Conservation (phyloP, 495 filamentous ascomycete species). For the Aspergillus incahuasiensis region DNA sequence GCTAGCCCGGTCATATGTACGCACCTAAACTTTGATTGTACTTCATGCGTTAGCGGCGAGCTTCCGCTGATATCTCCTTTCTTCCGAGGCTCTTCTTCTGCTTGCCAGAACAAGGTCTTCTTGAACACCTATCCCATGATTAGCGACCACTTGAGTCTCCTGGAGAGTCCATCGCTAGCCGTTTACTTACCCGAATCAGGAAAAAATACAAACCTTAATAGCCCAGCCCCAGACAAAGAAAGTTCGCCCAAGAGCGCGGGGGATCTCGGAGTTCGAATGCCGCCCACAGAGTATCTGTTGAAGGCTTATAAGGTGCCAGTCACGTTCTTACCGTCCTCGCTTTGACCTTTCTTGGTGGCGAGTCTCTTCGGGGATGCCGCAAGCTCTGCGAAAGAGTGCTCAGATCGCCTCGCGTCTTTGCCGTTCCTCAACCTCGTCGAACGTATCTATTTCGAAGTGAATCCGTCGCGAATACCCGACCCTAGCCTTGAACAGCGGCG, state of each 20-base stretch:
- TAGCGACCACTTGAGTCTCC: neutral
- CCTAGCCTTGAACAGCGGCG: neutral
- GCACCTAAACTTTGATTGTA: slow-evolving; percentile 16
- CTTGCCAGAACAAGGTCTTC: neutral
- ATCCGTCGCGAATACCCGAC: neutral
- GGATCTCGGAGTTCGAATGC: neutral
- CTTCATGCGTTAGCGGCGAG: slow-evolving; percentile 3
- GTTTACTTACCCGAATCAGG: neutral
- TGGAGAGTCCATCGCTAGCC: neutral
- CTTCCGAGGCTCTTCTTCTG: neutral
- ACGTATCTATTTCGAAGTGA: neutral
- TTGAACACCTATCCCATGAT: neutral
- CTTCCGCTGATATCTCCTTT: slow-evolving; percentile 11
- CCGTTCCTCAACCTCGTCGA: neutral
- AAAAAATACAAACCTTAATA: slow-evolving; percentile 12
- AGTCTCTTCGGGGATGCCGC: neutral
- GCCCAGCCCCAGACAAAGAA: slow-evolving; percentile 14
- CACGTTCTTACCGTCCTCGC: neutral
- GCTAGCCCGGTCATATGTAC: neutral
- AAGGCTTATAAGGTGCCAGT: slow-evolving; percentile 1
- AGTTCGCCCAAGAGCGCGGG: slow-evolving; percentile 9
- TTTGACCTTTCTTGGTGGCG: neutral
- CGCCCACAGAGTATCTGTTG: slow-evolving; percentile 14
- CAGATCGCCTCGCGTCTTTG: neutral
- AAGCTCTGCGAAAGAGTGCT: neutral